Evolutionary conservation across 441 rosid genomes (phyloP).

Genomic region (Mallotus japonicus): DNA sequence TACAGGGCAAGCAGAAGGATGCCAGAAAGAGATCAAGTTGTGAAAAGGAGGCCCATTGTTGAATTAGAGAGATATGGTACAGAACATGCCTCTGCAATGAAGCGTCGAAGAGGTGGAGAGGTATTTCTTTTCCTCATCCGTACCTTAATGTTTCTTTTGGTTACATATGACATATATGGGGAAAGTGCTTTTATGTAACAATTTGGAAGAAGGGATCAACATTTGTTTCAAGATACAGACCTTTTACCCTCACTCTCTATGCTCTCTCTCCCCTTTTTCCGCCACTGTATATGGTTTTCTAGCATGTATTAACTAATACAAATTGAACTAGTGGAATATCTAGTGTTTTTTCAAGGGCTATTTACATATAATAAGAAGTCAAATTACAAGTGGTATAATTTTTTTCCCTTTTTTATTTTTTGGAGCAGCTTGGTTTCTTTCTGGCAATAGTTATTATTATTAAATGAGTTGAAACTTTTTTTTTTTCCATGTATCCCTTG

Average conservation of each 20-base stretch:
- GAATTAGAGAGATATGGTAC: conserved; percentile 50
- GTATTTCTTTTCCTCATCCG: conserved; percentile 39
- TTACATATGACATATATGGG: not conserved
- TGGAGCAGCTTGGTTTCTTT: not conserved
- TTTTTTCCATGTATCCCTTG: too few species aligned
- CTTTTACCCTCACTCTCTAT: not conserved
- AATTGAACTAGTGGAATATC: not conserved
- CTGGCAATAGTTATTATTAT: not conserved
- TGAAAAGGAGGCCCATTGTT: conserved; percentile 52
- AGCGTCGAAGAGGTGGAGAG: conserved; percentile 96
- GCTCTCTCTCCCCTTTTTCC: not conserved
- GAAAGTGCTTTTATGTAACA: not conserved
- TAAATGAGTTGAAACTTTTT: not conserved
- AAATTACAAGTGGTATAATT: not conserved
- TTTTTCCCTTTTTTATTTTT: not conserved
- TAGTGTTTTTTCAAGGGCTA: not conserved
- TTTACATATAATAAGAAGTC: not conserved
- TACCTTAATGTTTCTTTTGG: not conserved
- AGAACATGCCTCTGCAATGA: conserved; percentile 63
- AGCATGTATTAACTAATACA: not conserved
- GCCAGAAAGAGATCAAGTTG: conserved; percentile 63
- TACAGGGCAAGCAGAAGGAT: conserved; percentile 54
- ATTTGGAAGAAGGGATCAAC: not conserved
- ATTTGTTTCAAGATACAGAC: not conserved
- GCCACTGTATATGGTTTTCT: not conserved